Conservation (phyloP, 306 rosid species). For the Cicer chorassanicum region DNA sequence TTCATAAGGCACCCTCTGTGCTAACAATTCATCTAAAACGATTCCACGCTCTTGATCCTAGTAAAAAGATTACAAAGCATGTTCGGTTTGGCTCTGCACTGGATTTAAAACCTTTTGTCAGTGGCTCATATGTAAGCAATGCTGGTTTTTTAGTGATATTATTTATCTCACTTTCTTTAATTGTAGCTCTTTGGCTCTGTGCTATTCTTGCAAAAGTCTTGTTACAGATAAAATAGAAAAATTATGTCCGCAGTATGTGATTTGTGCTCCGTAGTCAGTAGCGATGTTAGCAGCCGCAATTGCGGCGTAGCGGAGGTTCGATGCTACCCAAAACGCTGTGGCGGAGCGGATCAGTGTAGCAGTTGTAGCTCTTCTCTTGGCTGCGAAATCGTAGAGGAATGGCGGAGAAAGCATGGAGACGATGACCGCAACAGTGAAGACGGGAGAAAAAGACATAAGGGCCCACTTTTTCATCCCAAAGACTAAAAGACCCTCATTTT, state of each 20-base stretch:
- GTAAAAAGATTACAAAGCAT: constrained; percentile 80
- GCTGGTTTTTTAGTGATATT: background rate
- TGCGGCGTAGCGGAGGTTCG: too few species aligned
- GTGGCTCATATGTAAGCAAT: constrained; percentile 75
- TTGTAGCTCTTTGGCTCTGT: background rate
- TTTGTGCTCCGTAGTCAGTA: background rate
- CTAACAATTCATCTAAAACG: constrained; percentile 87
- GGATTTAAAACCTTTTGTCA: constrained; percentile 85
- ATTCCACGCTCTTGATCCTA: constrained; percentile 77
- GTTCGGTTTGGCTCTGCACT: constrained; percentile 72
- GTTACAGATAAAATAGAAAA: background rate
- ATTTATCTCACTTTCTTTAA: background rate
- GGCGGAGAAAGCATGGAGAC: too few species aligned
- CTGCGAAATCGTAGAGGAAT: too few species aligned
- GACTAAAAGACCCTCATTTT: too few species aligned
- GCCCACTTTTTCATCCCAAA: too few species aligned
- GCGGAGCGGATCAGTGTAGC: too few species aligned
- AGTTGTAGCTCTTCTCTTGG: too few species aligned
- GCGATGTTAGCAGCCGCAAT: too few species aligned
- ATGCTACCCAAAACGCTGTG: too few species aligned
- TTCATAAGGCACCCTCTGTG: constrained; percentile 91
- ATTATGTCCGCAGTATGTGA: background rate
- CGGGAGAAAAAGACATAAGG: too few species aligned
- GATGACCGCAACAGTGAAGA: too few species aligned
- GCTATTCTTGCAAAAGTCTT: background rate